Evolutionary conservation across 208 protist species (phyloP), one percentile per base, ranked within the genome.

Genomic region (Crithidia acanthocephali): DNA sequence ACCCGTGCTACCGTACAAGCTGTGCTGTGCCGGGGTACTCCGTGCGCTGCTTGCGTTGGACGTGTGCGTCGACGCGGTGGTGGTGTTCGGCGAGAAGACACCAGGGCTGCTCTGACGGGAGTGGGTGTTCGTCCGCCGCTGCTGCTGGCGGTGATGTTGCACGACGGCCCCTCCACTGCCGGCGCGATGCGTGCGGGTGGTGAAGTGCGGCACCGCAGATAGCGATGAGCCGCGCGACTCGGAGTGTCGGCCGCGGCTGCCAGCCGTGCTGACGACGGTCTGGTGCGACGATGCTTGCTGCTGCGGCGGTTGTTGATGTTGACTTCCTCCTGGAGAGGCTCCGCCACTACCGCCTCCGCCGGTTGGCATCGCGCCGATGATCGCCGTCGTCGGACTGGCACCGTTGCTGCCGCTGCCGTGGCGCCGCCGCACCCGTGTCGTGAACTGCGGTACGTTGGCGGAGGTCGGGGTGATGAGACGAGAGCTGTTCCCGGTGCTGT

Each of bases 401-500:
- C 15, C 52, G 3, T 16, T 18, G 27, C 59, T 40, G 13, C 33
- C 32, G 28, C 47, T 58, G 48, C 50, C 33, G 23, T 56, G 62
- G 2, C 62, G 62, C 0, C 35, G 47, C n/a, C 48, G 62, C 30
- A 58, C 8, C 1, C 62, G 50, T 22, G 4, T 25, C 2, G 48
- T 58, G 28, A 68, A 68, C 48, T 68, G 62, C 35, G 62, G 62
- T 6, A 58, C 48, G 23, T 68, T 58, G 11, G 62, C 47, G 2
- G 62, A 68, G 3, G 62, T 68, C 33, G 62, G 62, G 4, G 62
- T 68, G 32, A 47, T 58, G 6, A 68, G 25, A 0, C 62, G 50
- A 1, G 62, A 68, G 62, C 33, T 68, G 35, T 68, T 68, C 11
- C 62, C 62, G 20, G 62, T 68, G 48, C 48, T 62, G 27, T 51